phyloP scores from a whole-genome alignment of 257 asterid genomes.

The Penstemon davidsonii region DNA sequence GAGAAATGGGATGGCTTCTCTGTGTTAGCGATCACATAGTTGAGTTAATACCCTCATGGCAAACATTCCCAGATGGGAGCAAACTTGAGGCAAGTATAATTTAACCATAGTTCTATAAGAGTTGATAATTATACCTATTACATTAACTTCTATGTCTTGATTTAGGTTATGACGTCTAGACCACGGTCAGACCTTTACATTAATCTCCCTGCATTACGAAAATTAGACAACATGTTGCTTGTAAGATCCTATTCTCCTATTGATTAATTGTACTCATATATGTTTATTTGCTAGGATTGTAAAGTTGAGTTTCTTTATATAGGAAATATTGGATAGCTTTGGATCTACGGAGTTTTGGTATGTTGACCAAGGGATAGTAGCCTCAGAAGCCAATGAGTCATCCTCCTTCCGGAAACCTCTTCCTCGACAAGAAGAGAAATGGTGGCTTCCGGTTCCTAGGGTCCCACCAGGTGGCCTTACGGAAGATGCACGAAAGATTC shows the following conservation, averaged over 20 bases:
- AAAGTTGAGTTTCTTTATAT: not conserved
- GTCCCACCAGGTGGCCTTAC: conserved; percentile 70
- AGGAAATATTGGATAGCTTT: conserved; percentile 78
- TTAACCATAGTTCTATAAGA: not conserved
- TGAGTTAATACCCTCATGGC: conserved; percentile 71
- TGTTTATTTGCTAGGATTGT: not conserved
- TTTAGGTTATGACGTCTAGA: conserved; percentile 75
- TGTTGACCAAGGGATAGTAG: conserved; percentile 67
- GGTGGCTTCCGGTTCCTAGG: conserved; percentile 93
- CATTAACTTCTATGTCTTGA: conserved; percentile 10
- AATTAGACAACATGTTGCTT: conserved; percentile 78
- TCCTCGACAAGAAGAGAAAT: conserved; percentile 67
- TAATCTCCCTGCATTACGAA: conserved; percentile 84
- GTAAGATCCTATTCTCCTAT: conserved; percentile 44
- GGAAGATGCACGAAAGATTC: conserved; percentile 55
- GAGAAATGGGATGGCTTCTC: conserved; percentile 86
- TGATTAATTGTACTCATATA: not conserved
- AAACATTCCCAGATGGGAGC: conserved; percentile 80
- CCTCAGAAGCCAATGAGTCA: conserved; percentile 51
- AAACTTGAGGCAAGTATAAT: conserved; percentile 59
- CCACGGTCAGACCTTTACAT: conserved; percentile 67
- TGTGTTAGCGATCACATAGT: conserved; percentile 80
- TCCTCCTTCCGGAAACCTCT: conserved; percentile 56
- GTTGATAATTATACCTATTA: not conserved
- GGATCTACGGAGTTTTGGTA: conserved; percentile 68